Evolutionary conservation across 768 basidiomycete species (phyloP).

Genomic region (Boletellus ananas): DNA sequence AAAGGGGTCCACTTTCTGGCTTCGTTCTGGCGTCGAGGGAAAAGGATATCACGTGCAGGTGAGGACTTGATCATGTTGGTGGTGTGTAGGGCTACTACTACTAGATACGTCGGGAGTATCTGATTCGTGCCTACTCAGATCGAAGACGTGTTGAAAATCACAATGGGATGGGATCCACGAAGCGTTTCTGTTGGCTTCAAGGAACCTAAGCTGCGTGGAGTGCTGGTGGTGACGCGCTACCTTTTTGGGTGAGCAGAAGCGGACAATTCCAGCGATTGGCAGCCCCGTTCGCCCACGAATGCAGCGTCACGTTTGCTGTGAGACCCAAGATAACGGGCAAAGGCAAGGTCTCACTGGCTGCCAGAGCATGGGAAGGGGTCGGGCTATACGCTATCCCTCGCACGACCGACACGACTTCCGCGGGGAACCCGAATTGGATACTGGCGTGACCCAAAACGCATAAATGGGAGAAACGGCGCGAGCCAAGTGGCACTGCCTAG

Average conservation of each 20-base stretch:
- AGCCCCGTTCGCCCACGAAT: too few species aligned
- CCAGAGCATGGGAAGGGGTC: too few species aligned
- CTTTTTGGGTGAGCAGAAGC: too few species aligned
- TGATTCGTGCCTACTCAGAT: slow-evolving; percentile 21
- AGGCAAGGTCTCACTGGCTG: too few species aligned
- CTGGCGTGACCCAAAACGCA: slow-evolving; percentile 21
- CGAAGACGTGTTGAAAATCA: slow-evolving; percentile 20
- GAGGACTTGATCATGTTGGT: neutral
- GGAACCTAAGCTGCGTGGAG: neutral
- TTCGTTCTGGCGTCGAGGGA: slow-evolving; percentile 10
- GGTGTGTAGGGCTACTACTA: slow-evolving; percentile 15
- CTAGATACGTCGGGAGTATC: slow-evolving; percentile 14
- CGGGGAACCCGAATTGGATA: neutral
- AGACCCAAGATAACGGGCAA: too few species aligned
- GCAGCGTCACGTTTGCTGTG: too few species aligned
- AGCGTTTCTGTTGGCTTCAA: neutral
- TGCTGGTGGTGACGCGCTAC: too few species aligned
- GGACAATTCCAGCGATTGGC: too few species aligned
- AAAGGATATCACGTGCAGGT: slow-evolving; percentile 20
- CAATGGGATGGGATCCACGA: slow-evolving; percentile 7
- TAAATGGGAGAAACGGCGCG: too few species aligned
- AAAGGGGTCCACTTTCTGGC: slow-evolving; percentile 15
- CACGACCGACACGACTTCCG: too few species aligned
- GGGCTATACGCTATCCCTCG: too few species aligned
- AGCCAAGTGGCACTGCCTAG: slow-evolving; percentile 15